Conservation (phyloP, 495 filamentous ascomycete species). For the Entonaema liquescens region DNA sequence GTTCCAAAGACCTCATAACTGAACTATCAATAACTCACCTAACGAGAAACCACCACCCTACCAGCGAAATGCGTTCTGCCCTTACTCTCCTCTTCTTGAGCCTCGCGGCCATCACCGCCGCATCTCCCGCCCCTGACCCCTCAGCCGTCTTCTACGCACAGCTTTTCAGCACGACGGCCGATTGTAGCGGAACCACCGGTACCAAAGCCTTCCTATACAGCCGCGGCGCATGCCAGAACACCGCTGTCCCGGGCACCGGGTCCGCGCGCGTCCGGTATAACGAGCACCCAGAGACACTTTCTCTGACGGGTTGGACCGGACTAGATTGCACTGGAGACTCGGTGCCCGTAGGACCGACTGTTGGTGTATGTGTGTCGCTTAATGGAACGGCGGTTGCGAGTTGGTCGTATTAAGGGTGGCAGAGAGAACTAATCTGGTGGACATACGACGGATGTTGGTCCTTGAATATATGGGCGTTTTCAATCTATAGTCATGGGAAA, state of each 20-base stretch:
- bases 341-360: neutral
- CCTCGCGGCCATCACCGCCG: neutral
- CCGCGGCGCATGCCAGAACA: constrained; percentile 20
- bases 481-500: neutral
- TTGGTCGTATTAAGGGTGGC: neutral
- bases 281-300: neutral
- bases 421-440: neutral
- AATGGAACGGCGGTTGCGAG: neutral
- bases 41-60: neutral
- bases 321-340: neutral
- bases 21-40: neutral
- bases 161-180: neutral
- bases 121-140: neutral
- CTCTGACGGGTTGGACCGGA: constrained; percentile 2
- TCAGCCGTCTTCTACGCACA: neutral
- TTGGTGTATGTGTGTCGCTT: neutral
- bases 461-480: neutral
- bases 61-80: neutral
- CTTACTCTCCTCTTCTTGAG: neutral
- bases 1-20: neutral
- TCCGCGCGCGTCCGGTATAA: constrained; percentile 15
- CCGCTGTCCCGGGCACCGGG: constrained; percentile 2
- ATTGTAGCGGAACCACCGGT: neutral
- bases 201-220: constrained; percentile 13
- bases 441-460: neutral